Evolutionary conservation across 805 yeast genomes (phyloP).

Genomic region (Yamadazyma kitorensis): DNA sequence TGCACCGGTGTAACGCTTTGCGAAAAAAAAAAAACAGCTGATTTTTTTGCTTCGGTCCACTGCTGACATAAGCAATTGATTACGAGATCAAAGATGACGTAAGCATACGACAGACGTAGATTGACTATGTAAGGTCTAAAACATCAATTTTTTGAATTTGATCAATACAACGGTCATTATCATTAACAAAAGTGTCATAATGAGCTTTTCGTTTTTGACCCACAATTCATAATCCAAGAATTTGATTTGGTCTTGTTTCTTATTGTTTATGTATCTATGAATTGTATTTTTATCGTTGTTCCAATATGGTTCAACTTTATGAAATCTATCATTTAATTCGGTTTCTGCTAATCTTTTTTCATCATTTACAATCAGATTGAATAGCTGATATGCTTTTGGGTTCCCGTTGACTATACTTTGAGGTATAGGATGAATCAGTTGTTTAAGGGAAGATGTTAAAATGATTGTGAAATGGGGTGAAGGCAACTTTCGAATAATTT

Average conservation of each 20-base stretch:
- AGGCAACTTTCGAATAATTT: slow-evolving; percentile 65
- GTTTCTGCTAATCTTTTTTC: slow-evolving; percentile 48
- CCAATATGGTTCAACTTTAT: slow-evolving; percentile 27
- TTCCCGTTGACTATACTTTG: slow-evolving; percentile 24
- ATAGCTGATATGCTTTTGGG: slow-evolving; percentile 41
- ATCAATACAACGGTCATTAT: slow-evolving; percentile 11
- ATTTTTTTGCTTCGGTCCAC: too few species aligned
- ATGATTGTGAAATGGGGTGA: slow-evolving; percentile 67
- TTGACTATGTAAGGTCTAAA: too few species aligned
- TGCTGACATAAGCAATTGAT: too few species aligned
- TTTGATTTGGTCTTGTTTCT: slow-evolving; percentile 32
- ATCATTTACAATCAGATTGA: slow-evolving; percentile 56
- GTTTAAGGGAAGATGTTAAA: slow-evolving; percentile 39
- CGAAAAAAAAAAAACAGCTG: too few species aligned
- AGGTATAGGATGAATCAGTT: slow-evolving; percentile 29
- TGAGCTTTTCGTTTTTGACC: slow-evolving; percentile 47
- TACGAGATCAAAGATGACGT: too few species aligned
- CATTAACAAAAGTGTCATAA: slow-evolving; percentile 37
- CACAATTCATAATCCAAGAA: slow-evolving; percentile 46
- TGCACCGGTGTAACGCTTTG: too few species aligned
- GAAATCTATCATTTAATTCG: slow-evolving; percentile 50
- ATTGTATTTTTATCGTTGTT: slow-evolving; percentile 25
- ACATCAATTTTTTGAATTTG: slow-evolving; percentile 5
- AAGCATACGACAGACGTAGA: too few species aligned
- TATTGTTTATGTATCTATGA: slow-evolving; percentile 26